A percentile compares a stretch with the other conserved stretches of the same genome.
Evolutionary conservation across 2,329 filamentous ascomycete genomes (phyloP).

Genomic region (Blastomyces percursus): DNA sequence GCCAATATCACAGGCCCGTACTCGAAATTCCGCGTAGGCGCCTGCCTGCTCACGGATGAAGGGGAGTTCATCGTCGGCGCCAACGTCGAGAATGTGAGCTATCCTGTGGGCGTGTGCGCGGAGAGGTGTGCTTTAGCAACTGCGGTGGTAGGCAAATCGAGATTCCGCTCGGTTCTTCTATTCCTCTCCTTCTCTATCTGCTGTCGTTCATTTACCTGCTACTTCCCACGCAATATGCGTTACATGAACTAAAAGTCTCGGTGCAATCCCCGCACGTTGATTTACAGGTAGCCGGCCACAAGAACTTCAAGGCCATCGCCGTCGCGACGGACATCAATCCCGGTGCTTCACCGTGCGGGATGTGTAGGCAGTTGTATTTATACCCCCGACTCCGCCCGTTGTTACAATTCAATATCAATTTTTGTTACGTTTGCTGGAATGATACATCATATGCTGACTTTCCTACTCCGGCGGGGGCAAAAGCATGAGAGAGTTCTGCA

Average conservation of each 20-base stretch:
- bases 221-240: neutral
- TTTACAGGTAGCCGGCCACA: constrained; percentile 34
- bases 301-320: constrained; percentile 63
- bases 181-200: neutral
- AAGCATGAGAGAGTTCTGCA: constrained; percentile 63
- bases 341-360: constrained; percentile 69
- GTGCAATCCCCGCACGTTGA: too few species aligned
- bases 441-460: neutral
- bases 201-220: neutral
- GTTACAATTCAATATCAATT: too few species aligned
- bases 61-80: constrained; percentile 58
- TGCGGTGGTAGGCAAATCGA: constrained; percentile 45
- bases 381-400: too few species aligned
- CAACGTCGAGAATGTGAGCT: constrained; percentile 87
- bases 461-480: neutral
- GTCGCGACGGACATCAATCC: constrained; percentile 69
- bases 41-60: constrained; percentile 55
- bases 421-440: neutral
- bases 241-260: neutral
- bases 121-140: constrained; percentile 81
- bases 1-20: constrained; percentile 52
- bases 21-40: constrained; percentile 83
- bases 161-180: neutral
- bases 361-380: constrained; percentile 79
- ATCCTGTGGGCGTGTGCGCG: constrained; percentile 90